Evolutionary conservation across 371 early-diverging fungal species (phyloP), one percentile per base, ranked within the genome.

Genomic region (Circinella minor): DNA sequence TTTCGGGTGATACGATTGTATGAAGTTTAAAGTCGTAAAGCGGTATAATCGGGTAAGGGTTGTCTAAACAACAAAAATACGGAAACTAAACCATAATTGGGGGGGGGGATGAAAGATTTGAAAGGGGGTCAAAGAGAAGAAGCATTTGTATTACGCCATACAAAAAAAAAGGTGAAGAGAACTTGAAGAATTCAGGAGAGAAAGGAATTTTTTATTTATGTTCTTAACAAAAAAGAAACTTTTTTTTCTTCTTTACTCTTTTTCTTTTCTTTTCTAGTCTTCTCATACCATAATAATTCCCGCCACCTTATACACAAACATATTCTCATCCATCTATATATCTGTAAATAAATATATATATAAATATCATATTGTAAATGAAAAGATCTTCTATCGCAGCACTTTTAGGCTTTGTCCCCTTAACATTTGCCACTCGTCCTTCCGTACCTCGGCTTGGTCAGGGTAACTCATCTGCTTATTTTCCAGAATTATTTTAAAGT

Each of bases 111-210:
- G 27, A 2, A 27, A 27, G 27, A 27, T 27, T 27, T 27, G 27
- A 27, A 27, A 27, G 27, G 27, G 27, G 27, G 27, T 27, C 27
- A 27, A 27, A 27, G 27, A 27, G 27, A 43, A 43, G 43, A 43
- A 43, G 43, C 43, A 43, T 43, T 43, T 43, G 6, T 43, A 13
- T 54, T 54, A 54, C 54, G 54, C 54, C 54, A 54, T 54, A 8
- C 43, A 43, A 43, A 43, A 43, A 43, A 27, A 27, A 27, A 27
- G 27, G 2, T 43, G 9, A 43, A 43, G 43, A 57, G 57, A 57
- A 57, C 27, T 10, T 10, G 27, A 18, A 57, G 57, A 57, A 57
- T 57, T 34, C 57, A 57, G 57, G 57, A 57, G 57, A 57, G n/a
- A 51, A 51, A 9, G 9, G 1, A 9, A 1, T 47, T 47, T 15